Evolutionary conservation across 2,329 filamentous ascomycete species (phyloP).

Genomic region (Pseudomassariella vexata): DNA sequence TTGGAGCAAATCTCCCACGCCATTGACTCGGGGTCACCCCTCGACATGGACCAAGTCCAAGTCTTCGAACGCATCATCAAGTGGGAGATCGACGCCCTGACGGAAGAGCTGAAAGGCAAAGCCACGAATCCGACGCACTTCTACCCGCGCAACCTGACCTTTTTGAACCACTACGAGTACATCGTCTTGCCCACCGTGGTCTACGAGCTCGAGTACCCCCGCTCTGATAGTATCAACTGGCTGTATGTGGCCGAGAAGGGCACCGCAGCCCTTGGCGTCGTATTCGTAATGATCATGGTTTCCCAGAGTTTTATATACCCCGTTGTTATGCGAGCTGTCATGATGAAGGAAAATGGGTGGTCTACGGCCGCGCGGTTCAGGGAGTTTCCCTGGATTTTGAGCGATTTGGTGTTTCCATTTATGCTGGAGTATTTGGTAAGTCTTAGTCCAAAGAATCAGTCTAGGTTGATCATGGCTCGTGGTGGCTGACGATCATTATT

Average conservation of each 20-base stretch:
- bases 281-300: constrained; percentile 74
- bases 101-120: constrained; percentile 61
- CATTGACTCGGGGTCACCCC: constrained; percentile 53
- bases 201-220: constrained; percentile 74
- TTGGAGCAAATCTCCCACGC: constrained; percentile 56
- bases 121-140: constrained; percentile 39
- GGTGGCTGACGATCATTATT: too few relatives aligned
- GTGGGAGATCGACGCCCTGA: constrained; percentile 59
- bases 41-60: constrained; percentile 56
- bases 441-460: not conserved
- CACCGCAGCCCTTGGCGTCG: constrained; percentile 63
- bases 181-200: constrained; percentile 70
- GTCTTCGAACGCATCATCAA: constrained; percentile 61
- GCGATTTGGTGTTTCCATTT: constrained; percentile 71
- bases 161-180: constrained; percentile 64
- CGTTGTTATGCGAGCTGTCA: constrained; percentile 60
- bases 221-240: constrained; percentile 64
- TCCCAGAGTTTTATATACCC: constrained; percentile 74
- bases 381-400: constrained; percentile 70
- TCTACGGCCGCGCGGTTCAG: constrained; percentile 54
- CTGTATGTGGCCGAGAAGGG: constrained; percentile 68
- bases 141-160: constrained; percentile 66
- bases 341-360: constrained; percentile 62
- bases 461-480: too few relatives aligned
- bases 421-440: constrained; percentile 66